Evolutionary conservation across 2,329 filamentous ascomycete species (phyloP), one percentile per base, ranked within the genome.

Genomic region (Monilinia aucupariae): DNA sequence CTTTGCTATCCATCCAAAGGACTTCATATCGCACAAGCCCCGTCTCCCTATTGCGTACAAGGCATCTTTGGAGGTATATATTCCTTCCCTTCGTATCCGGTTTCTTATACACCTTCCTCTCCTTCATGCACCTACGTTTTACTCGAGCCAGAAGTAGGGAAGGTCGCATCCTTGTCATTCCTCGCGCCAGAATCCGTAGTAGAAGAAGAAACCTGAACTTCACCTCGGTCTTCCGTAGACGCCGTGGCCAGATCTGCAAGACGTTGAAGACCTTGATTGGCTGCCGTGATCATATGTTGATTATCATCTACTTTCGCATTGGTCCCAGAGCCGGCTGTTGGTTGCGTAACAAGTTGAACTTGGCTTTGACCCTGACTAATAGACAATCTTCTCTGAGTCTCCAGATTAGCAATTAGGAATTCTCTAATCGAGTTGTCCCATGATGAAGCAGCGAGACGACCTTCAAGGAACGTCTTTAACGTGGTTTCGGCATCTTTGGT

Each of bases 391-490:
- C 59, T 55, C 30, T 47, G 54, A 20, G 27, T 7, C 22, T 39
- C 54, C 8, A 47, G 12, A 37, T 34, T 34, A 25, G 37, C 39
- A 17, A 53, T 25, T 25, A 61, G 37, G 65, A 80, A 75, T 50
- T 82, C 78, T 63, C 80, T 76, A 22, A 86, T 78, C 25, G 79
- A 78, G 8, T 76, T 76, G 66, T 88, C 85, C 85, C 85, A 89
- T 3, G 80, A 80, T 63, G 74, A 77, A 47, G 72, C 80, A 67
- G 72, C 80, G 64, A 77, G 77, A 65, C 74, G 80, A 69, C 78
- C 80, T 41, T 87, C 82, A 7, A 82, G 72, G 37, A 90, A 77
- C 30, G 83, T 79, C 65, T 79, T 80, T 30, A 88, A 77, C 9
- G 84, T 77, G 63, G 77, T 76, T 17, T 77, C 77, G 0, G 85